Conservation (phyloP, 345 rosid genomes). For the Eucalyptus polyanthemos region DNA sequence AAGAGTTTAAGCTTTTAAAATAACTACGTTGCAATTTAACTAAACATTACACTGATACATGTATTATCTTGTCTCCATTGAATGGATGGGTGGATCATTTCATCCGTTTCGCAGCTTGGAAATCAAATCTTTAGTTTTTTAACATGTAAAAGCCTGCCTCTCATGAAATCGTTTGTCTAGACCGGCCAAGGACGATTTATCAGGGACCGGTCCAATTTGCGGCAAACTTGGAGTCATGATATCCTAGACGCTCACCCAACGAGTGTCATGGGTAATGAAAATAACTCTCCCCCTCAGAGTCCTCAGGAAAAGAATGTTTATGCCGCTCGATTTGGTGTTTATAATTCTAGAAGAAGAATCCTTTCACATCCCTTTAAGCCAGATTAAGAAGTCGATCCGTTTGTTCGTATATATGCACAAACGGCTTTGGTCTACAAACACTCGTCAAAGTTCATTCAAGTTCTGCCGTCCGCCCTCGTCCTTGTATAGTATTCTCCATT, state of each 20-base stretch:
- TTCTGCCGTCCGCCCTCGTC: background rate
- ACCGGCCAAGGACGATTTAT: background rate
- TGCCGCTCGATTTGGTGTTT: background rate
- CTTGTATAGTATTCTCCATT: background rate
- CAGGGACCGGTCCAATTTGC: no score
- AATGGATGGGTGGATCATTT: background rate
- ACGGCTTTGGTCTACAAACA: background rate
- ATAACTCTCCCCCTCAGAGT: no score
- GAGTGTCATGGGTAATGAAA: no score
- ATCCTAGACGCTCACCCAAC: no score
- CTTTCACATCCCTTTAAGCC: background rate
- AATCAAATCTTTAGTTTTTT: background rate
- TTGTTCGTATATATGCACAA: background rate
- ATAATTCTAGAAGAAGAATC: background rate
- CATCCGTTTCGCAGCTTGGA: background rate
- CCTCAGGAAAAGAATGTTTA: no score
- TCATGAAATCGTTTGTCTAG: background rate
- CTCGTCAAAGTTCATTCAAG: background rate
- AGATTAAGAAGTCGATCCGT: background rate
- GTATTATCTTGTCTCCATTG: accelerated
- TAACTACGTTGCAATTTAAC: background rate
- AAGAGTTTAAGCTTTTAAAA: background rate
- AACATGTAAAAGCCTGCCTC: accelerated
- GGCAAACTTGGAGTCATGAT: no score
- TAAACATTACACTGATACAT: background rate